These are phyloP conservation scores for Zalaria sp. DNA, from an alignment of 2,329 filamentous ascomycete genomes.

Conservation along the genomic window DNA sequence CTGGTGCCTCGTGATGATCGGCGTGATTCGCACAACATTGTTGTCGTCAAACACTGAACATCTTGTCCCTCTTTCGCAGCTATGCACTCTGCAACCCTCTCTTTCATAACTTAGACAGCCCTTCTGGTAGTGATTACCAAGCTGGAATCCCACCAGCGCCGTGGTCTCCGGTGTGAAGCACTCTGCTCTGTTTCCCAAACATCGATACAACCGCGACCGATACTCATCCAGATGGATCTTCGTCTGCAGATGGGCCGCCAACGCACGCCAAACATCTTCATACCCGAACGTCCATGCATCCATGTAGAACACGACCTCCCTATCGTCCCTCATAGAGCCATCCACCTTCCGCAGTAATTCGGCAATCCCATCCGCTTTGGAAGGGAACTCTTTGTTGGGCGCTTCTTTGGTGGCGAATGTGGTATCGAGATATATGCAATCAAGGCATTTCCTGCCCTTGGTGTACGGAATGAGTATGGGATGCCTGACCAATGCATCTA, in stretches of 20 bases:
- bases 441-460: conserved; percentile 49
- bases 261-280: conserved; percentile 78
- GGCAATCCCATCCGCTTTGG: conserved; percentile 59
- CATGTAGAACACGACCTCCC: conserved; percentile 68
- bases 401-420: conserved; percentile 49
- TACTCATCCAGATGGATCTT: conserved; percentile 75
- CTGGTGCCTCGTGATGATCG: conserved; percentile 53
- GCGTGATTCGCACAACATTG: conserved; percentile 60
- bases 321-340: conserved; percentile 41
- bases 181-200: conserved; percentile 33
- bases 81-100: conserved; percentile 55
- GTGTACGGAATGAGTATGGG: conserved; percentile 65
- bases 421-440: conserved; percentile 81
- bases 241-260: conserved; percentile 56
- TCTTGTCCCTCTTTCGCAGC: conserved; percentile 62
- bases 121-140: conserved; percentile 54
- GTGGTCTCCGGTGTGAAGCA: conserved; percentile 45
- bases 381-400: conserved; percentile 38
- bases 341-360: conserved; percentile 58
- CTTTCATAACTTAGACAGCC: conserved; percentile 59
- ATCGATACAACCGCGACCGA: conserved; percentile 56
- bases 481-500: conserved; percentile 56
- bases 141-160: conserved; percentile 56
- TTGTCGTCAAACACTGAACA: conserved; percentile 36
- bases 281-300: conserved; percentile 88